Percentiles rank a stretch among this genome's conserved stretches.
phyloP scores from a whole-genome alignment of 352 stramenopile genomes.

The Albugo laibachii region DNA sequence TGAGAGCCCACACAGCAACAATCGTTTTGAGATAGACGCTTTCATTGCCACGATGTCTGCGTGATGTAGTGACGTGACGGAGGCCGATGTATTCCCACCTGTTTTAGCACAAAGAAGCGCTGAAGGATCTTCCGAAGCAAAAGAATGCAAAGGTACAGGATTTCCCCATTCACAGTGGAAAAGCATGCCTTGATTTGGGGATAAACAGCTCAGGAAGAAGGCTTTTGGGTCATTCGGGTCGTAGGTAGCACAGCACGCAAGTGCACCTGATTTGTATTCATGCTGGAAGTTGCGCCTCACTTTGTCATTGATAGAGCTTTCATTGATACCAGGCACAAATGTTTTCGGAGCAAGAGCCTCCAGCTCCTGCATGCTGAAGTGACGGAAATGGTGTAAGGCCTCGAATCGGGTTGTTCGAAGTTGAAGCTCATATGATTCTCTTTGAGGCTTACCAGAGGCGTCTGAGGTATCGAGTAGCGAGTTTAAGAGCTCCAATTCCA shows the following conservation, averaged over 20 bases:
- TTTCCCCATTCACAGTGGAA: background rate
- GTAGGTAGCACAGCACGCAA: background rate
- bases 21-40: slow-evolving; percentile 28
- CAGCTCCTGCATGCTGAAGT: slow-evolving; percentile 30
- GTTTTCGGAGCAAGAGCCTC: slow-evolving; percentile 17
- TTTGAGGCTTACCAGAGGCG: slow-evolving; percentile 9
- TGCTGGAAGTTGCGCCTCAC: background rate
- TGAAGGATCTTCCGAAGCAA: background rate
- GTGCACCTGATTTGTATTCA: background rate
- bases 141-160: background rate
- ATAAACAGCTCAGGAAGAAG: background rate
- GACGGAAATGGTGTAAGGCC: slow-evolving; percentile 19
- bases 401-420: slow-evolving; percentile 20
- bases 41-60: slow-evolving; percentile 18
- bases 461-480: no score
- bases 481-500: background rate
- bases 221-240: background rate
- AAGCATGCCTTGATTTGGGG: background rate
- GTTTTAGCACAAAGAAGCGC: background rate
- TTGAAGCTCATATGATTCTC: slow-evolving; percentile 28
- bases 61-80: background rate
- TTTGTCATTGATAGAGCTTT: no score
- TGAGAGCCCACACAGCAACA: slow-evolving; percentile 48
- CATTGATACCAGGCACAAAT: background rate
- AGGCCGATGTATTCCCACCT: background rate